Evolutionary conservation across 345 rosid species (phyloP).

Genomic region (Erucastrum elatum): DNA sequence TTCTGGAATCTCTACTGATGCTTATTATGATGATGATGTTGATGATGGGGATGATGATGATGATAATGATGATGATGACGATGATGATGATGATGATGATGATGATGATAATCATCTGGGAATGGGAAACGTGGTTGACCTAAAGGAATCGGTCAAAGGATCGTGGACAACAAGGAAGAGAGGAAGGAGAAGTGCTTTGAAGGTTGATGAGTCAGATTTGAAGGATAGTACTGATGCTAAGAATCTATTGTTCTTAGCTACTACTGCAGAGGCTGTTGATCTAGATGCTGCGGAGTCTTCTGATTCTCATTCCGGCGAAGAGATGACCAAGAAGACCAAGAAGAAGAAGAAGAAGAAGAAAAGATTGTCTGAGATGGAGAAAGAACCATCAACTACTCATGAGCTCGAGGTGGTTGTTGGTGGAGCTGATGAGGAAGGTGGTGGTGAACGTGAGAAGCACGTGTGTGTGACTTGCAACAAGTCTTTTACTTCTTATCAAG

Average conservation of each 20-base stretch:
- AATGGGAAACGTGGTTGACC: constrained; percentile 23
- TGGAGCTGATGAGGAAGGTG: constrained; percentile 9
- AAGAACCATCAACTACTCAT: constrained; percentile 17
- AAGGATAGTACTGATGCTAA: constrained; percentile 27
- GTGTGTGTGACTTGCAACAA: constrained; percentile 49
- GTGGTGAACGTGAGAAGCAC: constrained; percentile 23
- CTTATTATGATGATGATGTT: constrained; percentile 14
- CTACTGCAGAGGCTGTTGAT: constrained; percentile 22
- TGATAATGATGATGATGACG: constrained; percentile 18
- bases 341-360: constrained; percentile 42
- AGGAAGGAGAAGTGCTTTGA: constrained; percentile 32
- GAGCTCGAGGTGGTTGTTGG: constrained; percentile 11
- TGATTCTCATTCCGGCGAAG: not conserved
- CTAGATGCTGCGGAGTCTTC: not conserved
- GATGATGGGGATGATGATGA: constrained; percentile 33
- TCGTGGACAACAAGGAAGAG: constrained; percentile 44
- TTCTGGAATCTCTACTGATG: constrained; percentile 34
- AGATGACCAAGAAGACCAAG: constrained; percentile 19
- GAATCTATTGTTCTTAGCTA: constrained; percentile 42
- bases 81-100: not conserved
- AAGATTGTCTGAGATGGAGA: constrained; percentile 45
- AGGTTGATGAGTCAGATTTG: not conserved
- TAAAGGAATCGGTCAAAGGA: constrained; percentile 35
- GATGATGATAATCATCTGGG: constrained; percentile 18
- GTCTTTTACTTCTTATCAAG: constrained; percentile 50